phyloP scores from a whole-genome alignment of 768 basidiomycete species.

The Hygrocybe coccinea region DNA sequence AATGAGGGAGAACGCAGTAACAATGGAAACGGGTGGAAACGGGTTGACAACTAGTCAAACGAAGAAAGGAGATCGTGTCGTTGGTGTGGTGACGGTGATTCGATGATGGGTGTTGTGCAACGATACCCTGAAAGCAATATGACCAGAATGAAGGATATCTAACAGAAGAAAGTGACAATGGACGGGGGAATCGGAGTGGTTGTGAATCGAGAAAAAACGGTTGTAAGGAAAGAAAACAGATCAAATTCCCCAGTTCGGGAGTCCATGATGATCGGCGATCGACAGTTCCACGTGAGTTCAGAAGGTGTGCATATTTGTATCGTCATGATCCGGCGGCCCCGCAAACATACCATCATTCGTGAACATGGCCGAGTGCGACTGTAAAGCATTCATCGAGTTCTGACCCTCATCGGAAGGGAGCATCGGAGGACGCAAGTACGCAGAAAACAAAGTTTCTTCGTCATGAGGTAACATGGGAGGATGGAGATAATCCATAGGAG shows the following conservation, averaged over 20 bases:
- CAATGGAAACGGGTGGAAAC: neutral
- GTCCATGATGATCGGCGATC: too few relatives aligned
- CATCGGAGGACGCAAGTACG: slow-evolving; percentile 46
- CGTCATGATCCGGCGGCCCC: neutral
- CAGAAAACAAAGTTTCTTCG: slow-evolving; percentile 55
- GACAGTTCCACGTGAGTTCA: neutral
- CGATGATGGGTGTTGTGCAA: neutral
- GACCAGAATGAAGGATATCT: neutral
- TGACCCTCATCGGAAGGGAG: slow-evolving; percentile 34
- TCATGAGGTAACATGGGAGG: slow-evolving; percentile 58
- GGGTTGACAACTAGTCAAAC: neutral
- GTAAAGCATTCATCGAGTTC: slow-evolving; percentile 6
- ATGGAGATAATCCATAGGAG: slow-evolving; percentile 70
- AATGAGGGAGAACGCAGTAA: neutral
- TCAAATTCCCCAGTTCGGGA: too few relatives aligned
- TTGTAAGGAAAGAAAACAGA: too few relatives aligned
- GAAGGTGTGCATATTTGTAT: slow-evolving; percentile 6
- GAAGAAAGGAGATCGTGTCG: too few relatives aligned
- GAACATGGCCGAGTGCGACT: slow-evolving; percentile 11
- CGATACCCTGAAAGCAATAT: slow-evolving; percentile 1
- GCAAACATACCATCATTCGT: slow-evolving; percentile 9
- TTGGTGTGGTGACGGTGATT: too few relatives aligned
- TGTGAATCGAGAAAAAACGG: too few relatives aligned
- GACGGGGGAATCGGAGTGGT: too few relatives aligned
- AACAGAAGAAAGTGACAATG: neutral